Evolutionary conservation across 2,329 filamentous ascomycete species (phyloP), one percentile per base, ranked within the genome.

Genomic region (Colletotrichum musae): DNA sequence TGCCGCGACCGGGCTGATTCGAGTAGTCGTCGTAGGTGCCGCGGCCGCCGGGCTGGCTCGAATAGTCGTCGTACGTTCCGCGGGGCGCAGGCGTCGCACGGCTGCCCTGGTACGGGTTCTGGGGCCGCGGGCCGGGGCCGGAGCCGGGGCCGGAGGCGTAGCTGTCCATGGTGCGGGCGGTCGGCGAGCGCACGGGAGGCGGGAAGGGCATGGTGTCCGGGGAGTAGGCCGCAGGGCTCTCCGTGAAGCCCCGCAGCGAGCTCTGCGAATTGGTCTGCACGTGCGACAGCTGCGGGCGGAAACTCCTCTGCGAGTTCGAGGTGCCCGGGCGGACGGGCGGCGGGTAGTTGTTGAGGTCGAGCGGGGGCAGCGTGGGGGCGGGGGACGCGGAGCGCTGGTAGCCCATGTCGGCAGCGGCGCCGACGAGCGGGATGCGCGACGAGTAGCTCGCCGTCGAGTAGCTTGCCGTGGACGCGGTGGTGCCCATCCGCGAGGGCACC

Each of bases 381-480:
- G 81, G 81, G 1, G 82, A 82, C 5, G 77, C 76, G 6, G 80
- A 72, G 47, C 80, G 77, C 24, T 75, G 76, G 74, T 85, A 86
- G 21, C 89, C 90, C 87, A 92, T 92, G 6, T 86, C 85, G 39
- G 86, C 85, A 6, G 90, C 89, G 68, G 88, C 84, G 18, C 82
- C 80, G 45, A 93, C 80, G 6, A 94, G 84, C 1, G 92, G 89
- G 7, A 88, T 86, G 70, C 91, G 88, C 3, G 91, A 90, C 13
- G 85, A 87, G 75, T 89, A 92, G 75, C 86, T 93, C n/a, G 83
- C 83, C 36, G 80, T 80, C 0, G 91, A 91, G 18, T 89, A 92
- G 75, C 86, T 93, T n/a, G 83, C 83, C 39, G 80, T 80, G 0
- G 91, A 91, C 18, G 82, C 81, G 70, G 86, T 84, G 0, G 92